phyloP scores from a whole-genome alignment of 805 yeast species.

The Maudiozyma serrabonitensis region DNA sequence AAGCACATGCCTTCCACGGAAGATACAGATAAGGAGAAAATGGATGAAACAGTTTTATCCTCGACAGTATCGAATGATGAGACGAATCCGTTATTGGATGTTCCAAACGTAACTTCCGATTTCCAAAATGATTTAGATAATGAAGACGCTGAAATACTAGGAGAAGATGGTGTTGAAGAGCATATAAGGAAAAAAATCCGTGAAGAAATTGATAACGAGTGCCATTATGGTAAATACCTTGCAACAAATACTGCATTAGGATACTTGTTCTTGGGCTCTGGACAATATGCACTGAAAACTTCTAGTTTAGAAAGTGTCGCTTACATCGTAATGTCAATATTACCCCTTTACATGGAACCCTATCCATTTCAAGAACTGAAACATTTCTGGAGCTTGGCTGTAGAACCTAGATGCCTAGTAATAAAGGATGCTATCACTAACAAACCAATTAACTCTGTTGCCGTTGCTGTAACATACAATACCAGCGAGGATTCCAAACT shows the following conservation, averaged over 20 bases:
- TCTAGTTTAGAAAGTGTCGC: constrained; percentile 37
- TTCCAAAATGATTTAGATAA: constrained; percentile 1
- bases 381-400: constrained; percentile 84
- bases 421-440: constrained; percentile 58
- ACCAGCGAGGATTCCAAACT: constrained; percentile 15
- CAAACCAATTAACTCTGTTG: constrained; percentile 38
- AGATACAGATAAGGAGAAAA: background rate
- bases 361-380: constrained; percentile 74
- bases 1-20: background rate
- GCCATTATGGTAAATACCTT: constrained; percentile 62
- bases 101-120: background rate
- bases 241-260: constrained; percentile 79
- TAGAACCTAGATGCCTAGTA: constrained; percentile 72
- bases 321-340: constrained; percentile 55
- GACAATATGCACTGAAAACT: constrained; percentile 70
- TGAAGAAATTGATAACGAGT: constrained; percentile 23
- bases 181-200: constrained; percentile 1
- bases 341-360: constrained; percentile 39
- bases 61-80: background rate
- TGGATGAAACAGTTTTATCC: background rate
- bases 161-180: constrained; percentile 3
- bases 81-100: background rate
- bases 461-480: constrained; percentile 30
- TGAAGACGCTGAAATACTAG: constrained; percentile 4
- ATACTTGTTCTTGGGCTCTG: constrained; percentile 81